Base-by-base conservation (phyloP, 257 asterid species). In the Nicotiana benthamiana region DNA sequence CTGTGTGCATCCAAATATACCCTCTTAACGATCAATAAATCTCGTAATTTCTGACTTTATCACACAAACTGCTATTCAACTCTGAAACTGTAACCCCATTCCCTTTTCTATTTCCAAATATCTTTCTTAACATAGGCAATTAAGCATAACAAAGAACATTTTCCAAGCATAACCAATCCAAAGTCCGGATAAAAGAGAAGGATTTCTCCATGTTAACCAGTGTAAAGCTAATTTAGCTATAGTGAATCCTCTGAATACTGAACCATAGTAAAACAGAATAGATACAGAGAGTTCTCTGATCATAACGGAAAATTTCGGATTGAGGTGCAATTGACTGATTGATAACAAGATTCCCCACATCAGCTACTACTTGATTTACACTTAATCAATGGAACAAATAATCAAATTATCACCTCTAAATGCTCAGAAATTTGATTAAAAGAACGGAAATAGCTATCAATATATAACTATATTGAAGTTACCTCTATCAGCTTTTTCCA, bases 401-500 rank as follows among this genome's bases (percentile, higher is more conserved):
- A 40, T 60, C 36, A 67, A 32, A 11, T 8, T 22, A 68, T 26
- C 36, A 75, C 4, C 17, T 0, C 36, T 27, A 52, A 52, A 52
- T 52, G 8, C 57, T 15, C 57, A 52, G 57, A 6, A 52, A 66
- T 51, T 36, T 15, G 28, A 78, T 77, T 9, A 36, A 36, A 36
- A 27, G 2, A 27, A 40, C 26, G 26, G 27, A 57, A 48, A 51
- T 9, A 72, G 46, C 10, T 36, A 36, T 36, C 46, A 9, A n/a
- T 10, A 77, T 10, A 77, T 13, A 43, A 11, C 2, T 12, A 48
- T 30, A 80, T 46, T 22, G 2, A 24, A 56, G n/a, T 32, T 86
- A 95, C 99, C 99, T 91, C 97, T 90, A 87, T 93, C 99, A 43
- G 96, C 96, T 78, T 88, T 89, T 77, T 95, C 98, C 83, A 93